Conservation (phyloP, 2,329 filamentous ascomycete species). For the Claviceps capensis region DNA sequence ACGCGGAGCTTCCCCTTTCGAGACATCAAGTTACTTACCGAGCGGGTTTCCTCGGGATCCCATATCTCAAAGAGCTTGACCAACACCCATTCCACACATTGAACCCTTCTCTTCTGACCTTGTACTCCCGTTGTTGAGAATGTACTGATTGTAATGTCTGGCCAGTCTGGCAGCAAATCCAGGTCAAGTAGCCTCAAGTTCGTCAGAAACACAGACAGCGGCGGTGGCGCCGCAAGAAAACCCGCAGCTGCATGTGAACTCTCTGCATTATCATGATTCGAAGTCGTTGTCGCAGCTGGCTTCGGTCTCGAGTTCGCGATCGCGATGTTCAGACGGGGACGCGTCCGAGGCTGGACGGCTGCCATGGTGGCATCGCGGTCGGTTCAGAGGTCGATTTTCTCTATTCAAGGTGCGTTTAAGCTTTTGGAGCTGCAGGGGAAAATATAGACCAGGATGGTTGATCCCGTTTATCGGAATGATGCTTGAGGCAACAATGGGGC, state of each 20-base stretch:
- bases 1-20: neutral
- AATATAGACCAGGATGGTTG: neutral
- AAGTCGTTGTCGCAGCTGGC: neutral
- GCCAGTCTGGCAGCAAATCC: constrained; percentile 66
- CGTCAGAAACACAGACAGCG: constrained; percentile 48
- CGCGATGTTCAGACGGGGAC: constrained; percentile 2
- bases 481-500: neutral
- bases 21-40: constrained; percentile 34
- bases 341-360: constrained; percentile 6
- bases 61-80: constrained; percentile 76
- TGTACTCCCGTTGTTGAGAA: constrained; percentile 55
- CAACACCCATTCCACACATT: constrained; percentile 80
- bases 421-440: neutral
- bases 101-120: constrained; percentile 70
- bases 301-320: neutral
- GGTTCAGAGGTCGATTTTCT: neutral
- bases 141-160: constrained; percentile 53
- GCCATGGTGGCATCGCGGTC: constrained; percentile 7
- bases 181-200: constrained; percentile 76
- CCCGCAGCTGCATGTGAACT: neutral
- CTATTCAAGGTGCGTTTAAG: neutral
- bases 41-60: constrained; percentile 62
- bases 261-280: neutral
- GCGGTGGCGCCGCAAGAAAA: constrained; percentile 6
- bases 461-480: neutral